phyloP scores from a whole-genome alignment of 352 stramenopile genomes.

The Thalassiosira mediterranea region DNA sequence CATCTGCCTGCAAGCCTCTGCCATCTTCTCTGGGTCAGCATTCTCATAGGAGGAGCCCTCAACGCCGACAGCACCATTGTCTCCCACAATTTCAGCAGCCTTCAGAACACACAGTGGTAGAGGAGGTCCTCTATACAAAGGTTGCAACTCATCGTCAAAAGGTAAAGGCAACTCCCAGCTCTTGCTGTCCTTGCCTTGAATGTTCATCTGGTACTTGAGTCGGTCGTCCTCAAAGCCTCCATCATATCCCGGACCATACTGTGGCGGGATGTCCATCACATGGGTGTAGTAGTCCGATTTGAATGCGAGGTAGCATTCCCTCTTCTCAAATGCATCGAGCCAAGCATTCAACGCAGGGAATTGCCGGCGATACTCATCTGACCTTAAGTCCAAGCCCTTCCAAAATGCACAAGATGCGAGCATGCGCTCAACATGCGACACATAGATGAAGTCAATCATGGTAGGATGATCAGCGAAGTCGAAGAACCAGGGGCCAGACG shows the following conservation, averaged over 20 bases:
- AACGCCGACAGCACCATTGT: constrained; percentile 52
- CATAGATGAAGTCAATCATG: constrained; percentile 88
- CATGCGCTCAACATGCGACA: constrained; percentile 87
- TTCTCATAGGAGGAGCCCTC: constrained; percentile 68
- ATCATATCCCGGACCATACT: constrained; percentile 83
- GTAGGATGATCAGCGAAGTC: constrained; percentile 77
- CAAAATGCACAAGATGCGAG: constrained; percentile 85
- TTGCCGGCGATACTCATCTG: constrained; percentile 51
- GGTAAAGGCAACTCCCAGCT: constrained; percentile 75
- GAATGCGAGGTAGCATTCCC: constrained; percentile 85
- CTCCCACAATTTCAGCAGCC: constrained; percentile 66
- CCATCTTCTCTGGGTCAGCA: constrained; percentile 53
- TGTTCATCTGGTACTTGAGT: constrained; percentile 51
- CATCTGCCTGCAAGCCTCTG: constrained; percentile 65
- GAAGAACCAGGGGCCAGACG: constrained; percentile 78
- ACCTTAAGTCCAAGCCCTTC: constrained; percentile 85
- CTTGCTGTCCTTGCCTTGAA: constrained; percentile 59
- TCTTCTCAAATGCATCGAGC: constrained; percentile 87
- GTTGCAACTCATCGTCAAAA: constrained; percentile 75
- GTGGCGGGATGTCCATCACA: constrained; percentile 85
- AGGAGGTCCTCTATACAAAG: constrained; percentile 74
- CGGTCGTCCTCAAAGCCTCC: constrained; percentile 70
- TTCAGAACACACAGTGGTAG: constrained; percentile 74
- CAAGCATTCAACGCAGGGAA: constrained; percentile 82
- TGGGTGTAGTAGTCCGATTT: constrained; percentile 89